Evolutionary conservation across 192 early-diverging fungal genomes (phyloP).

Genomic region (Gonapodya prolifera): DNA sequence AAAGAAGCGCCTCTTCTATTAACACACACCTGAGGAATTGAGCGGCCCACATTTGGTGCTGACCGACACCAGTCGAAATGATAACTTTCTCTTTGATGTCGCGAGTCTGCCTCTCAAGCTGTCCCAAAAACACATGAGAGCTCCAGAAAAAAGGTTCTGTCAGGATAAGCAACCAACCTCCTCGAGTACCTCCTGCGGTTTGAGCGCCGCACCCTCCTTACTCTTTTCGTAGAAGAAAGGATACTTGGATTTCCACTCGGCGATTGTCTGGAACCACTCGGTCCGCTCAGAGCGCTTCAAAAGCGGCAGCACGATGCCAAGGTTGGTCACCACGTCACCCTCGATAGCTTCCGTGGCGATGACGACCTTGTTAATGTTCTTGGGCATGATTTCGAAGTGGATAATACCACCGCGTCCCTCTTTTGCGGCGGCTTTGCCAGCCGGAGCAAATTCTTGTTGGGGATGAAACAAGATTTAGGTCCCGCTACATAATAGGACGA

Average conservation of each 20-base stretch:
- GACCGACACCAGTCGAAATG: conserved; percentile 92
- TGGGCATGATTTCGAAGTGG: conserved; percentile 99
- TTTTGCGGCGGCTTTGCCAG: conserved; percentile 73
- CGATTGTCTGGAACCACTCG: conserved; percentile 74
- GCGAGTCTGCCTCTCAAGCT: conserved; percentile 64
- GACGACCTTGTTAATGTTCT: conserved; percentile 99
- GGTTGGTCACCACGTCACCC: conserved; percentile 86
- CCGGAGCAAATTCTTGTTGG: conserved; percentile 73
- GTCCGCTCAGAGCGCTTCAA: conserved; percentile 47
- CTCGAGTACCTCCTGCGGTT: conserved; percentile 90
- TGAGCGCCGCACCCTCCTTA: conserved; percentile 49
- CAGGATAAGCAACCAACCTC: conserved; percentile 24
- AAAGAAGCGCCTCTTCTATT: neutral
- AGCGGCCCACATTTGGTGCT: conserved; percentile 99
- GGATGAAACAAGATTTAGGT: neutral
- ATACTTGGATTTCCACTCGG: conserved; percentile 82
- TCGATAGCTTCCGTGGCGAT: conserved; percentile 82
- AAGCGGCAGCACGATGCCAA: conserved; percentile 64
- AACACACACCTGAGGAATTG: conserved; percentile 62
- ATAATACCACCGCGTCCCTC: conserved; percentile 88
- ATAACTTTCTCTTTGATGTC: conserved; percentile 85
- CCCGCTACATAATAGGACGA: neutral
- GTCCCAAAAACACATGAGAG: neutral
- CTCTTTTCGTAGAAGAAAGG: conserved; percentile 64
- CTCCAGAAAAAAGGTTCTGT: neutral